These are phyloP conservation scores for Geranium incanum DNA, from an alignment of 441 rosid species.

Conservation along the genomic window DNA sequence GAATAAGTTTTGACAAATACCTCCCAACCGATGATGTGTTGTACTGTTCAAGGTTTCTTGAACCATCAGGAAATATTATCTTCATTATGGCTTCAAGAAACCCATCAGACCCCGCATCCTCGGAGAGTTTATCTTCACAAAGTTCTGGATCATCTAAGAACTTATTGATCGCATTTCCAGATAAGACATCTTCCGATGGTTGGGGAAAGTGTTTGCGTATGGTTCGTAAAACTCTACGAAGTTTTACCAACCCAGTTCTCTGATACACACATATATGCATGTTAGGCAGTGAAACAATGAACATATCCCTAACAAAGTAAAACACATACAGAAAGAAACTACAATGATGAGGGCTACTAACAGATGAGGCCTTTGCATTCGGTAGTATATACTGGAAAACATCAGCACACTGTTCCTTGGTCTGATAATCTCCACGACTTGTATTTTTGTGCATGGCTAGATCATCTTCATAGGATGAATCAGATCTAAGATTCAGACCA, in stretches of 20 bases:
- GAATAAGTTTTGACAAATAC: conserved; percentile 31
- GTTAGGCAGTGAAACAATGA: conserved; percentile 18
- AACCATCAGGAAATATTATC: conserved; percentile 47
- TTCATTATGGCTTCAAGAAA: conserved; percentile 65
- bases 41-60: conserved; percentile 60
- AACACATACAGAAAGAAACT: background rate
- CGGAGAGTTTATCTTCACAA: conserved; percentile 82
- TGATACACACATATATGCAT: conserved; percentile 31
- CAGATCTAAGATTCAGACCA: conserved; percentile 93
- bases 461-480: conserved; percentile 85
- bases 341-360: conserved; percentile 40
- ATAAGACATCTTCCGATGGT: conserved; percentile 83
- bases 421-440: conserved; percentile 96
- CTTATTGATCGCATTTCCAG: conserved; percentile 72
- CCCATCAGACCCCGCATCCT: conserved; percentile 83
- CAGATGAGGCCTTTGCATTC: conserved; percentile 87
- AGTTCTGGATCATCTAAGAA: conserved; percentile 79
- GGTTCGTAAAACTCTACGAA: conserved; percentile 93
- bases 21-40: conserved; percentile 48
- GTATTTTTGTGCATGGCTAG: conserved; percentile 83
- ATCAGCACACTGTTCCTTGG: conserved; percentile 96
- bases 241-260: conserved; percentile 94
- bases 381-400: conserved; percentile 96
- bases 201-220: conserved; percentile 91
- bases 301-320: conserved; percentile 12